These are phyloP conservation scores for Acacia confusa DNA, from an alignment of 306 rosid species.

Conservation along the genomic window DNA sequence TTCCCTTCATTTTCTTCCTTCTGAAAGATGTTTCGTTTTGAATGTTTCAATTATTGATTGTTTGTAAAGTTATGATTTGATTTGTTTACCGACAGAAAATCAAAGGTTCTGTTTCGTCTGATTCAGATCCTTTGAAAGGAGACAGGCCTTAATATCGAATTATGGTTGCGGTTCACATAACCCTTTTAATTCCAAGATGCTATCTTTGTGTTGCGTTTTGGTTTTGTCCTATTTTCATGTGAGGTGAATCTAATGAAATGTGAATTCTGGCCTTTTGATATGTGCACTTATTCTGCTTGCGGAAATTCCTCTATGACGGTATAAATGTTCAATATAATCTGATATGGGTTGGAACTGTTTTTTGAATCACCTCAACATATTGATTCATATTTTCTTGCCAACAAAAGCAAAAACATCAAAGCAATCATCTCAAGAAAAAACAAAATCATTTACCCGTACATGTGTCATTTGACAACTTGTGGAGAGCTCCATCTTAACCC, in stretches of 20 bases:
- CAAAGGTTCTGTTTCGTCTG: background rate
- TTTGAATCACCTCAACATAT: background rate
- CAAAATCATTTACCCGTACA: background rate
- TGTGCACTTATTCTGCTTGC: slow-evolving; percentile 34
- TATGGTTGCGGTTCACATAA: background rate
- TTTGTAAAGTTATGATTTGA: background rate
- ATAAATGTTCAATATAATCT: background rate
- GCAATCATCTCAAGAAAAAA: background rate
- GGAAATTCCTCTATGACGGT: slow-evolving; percentile 8
- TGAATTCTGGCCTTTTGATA: background rate
- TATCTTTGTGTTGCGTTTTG: background rate
- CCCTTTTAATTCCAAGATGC: background rate
- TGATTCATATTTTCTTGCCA: background rate
- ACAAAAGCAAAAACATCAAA: background rate
- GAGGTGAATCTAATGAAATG: background rate
- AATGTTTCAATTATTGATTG: background rate
- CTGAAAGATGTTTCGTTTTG: background rate
- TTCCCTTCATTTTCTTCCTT: background rate
- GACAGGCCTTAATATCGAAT: background rate
- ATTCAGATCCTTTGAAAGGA: background rate
- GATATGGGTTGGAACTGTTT: background rate
- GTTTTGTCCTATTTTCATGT: background rate
- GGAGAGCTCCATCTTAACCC: background rate
- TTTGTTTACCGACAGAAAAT: background rate
- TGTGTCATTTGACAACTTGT: background rate